Evolutionary conservation across 257 asterid species (phyloP), one percentile per base, ranked within the genome.

Genomic region (Ophiorrhiza pumila): DNA sequence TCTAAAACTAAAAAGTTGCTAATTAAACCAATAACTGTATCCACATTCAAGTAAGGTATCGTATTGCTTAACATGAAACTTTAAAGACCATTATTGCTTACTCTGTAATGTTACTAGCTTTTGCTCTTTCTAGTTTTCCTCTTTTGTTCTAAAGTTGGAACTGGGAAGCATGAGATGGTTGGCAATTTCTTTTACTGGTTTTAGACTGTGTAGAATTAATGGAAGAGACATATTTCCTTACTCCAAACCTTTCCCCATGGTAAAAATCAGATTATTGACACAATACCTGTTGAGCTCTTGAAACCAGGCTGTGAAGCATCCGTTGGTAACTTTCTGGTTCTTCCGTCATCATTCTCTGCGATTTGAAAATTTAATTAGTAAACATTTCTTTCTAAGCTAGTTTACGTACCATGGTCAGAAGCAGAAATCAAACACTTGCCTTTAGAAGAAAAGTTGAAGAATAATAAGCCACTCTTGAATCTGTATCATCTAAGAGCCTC

Each of bases 381-480:
- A 65, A 39, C 46, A 65, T 41, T 47, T 56, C 65, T 41, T 46
- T 11, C 25, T 17, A 64, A 23, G 25, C 3, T 1, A 41, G 8
- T 27, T 58, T 23, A 43, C 58, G 57, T 64, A 25, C 68, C 71
- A 76, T 55, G 37, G 62, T 60, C 59, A 61, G 73, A 80, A 84
- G 72, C 73, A 80, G 67, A 75, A 80, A 60, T 68, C 32, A 73
- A 75, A 57, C 39, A 73, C 95, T 85, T 84, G 79, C 99, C 97
- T 95, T 95, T 80, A 95, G 88, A 82, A 95, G 99, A 87, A 95
- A 92, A 65, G 97, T 95, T 42, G 99, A 90, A 55, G 99, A 92
- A 81, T 95, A 89, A 88, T 90, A 95, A 72, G 99, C 99, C 85
- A 95, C 98, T 88, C 99, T 89, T n/a, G 98, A 92, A 52, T 95